Percentiles rank a stretch among this genome's conserved stretches.
Conservation (phyloP, 345 rosid species). For the Ceriops tagal region DNA sequence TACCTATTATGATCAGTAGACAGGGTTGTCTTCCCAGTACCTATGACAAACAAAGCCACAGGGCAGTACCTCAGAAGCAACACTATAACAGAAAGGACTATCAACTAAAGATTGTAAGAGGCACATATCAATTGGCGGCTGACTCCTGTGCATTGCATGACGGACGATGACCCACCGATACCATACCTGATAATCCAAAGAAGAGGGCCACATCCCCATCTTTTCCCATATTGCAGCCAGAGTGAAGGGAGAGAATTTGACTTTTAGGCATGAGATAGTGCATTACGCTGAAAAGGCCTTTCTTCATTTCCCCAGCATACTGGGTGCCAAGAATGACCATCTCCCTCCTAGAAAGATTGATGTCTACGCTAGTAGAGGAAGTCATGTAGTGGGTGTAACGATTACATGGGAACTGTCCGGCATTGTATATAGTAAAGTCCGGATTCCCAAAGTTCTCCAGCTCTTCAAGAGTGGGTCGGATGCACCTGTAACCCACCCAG, state of each 20-base stretch:
- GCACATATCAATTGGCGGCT: slow-evolving; percentile 25
- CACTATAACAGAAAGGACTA: not conserved
- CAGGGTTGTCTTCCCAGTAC: slow-evolving; percentile 94
- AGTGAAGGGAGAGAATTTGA: slow-evolving; percentile 84
- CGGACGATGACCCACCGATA: slow-evolving; percentile 24
- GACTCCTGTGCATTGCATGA: slow-evolving; percentile 17
- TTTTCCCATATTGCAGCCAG: slow-evolving; percentile 99
- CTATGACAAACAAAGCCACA: slow-evolving; percentile 22
- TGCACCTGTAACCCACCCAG: slow-evolving; percentile 88
- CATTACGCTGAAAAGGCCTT: slow-evolving; percentile 95
- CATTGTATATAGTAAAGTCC: slow-evolving; percentile 95
- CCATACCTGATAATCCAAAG: slow-evolving; percentile 94
- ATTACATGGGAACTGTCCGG: slow-evolving; percentile 97
- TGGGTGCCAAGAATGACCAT: slow-evolving; percentile 98
- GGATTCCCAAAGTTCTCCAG: slow-evolving; percentile 95
- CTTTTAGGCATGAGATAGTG: slow-evolving; percentile 99
- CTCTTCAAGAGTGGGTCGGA: slow-evolving; percentile 93
- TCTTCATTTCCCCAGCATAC: slow-evolving; percentile 99
- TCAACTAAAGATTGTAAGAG: slow-evolving; percentile 11
- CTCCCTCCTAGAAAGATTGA: slow-evolving; percentile 90
- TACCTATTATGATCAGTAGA: slow-evolving; percentile 95
- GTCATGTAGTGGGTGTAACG: slow-evolving; percentile 99
- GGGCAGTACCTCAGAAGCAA: slow-evolving; percentile 1
- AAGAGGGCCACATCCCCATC: slow-evolving; percentile 98
- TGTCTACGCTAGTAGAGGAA: slow-evolving; percentile 90